Conservation (phyloP, 768 basidiomycete species). For the Hypholoma sublateritium region DNA sequence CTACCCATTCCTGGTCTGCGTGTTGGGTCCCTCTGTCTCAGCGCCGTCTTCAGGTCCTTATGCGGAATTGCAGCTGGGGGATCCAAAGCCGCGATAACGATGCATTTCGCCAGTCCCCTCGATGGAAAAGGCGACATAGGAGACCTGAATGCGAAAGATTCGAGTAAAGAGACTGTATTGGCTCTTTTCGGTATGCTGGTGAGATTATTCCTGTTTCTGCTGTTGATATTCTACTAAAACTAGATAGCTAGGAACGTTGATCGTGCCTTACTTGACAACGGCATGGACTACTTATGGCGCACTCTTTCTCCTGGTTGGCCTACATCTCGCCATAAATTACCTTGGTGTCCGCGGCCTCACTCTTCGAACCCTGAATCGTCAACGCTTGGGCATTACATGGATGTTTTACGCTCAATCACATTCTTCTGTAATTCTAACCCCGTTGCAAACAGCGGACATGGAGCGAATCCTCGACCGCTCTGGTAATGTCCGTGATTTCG, state of each 20-base stretch:
- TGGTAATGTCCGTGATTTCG: conserved; percentile 35
- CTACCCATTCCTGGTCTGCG: conserved; percentile 42
- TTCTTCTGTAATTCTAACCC: conserved; percentile 24
- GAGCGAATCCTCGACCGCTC: conserved; percentile 48
- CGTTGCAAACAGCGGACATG: conserved; percentile 34
- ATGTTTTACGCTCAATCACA: conserved; percentile 30
- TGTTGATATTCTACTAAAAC: neutral
- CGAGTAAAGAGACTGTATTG: conserved; percentile 70
- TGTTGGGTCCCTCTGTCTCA: conserved; percentile 51
- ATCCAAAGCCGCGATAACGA: conserved; percentile 66
- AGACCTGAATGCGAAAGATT: conserved; percentile 71
- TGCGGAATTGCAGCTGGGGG: conserved; percentile 68
- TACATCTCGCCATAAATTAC: conserved; percentile 61
- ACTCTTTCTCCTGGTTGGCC: conserved; percentile 48
- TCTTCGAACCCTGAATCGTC: conserved; percentile 58
- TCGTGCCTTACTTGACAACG: conserved; percentile 56
- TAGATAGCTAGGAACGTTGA: conserved; percentile 54
- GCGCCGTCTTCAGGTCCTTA: conserved; percentile 56
- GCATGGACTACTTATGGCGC: conserved; percentile 47
- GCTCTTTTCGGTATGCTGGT: conserved; percentile 70
- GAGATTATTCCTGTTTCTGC: conserved; percentile 16
- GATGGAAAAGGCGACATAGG: conserved; percentile 60
- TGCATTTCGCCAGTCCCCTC: conserved; percentile 60
- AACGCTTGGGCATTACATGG: conserved; percentile 59
- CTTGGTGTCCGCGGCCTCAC: conserved; percentile 57